A percentile compares a stretch with the other conserved stretches of the same genome.
Conservation (phyloP, 331 rosid genomes). For the Ulmus americana region DNA sequence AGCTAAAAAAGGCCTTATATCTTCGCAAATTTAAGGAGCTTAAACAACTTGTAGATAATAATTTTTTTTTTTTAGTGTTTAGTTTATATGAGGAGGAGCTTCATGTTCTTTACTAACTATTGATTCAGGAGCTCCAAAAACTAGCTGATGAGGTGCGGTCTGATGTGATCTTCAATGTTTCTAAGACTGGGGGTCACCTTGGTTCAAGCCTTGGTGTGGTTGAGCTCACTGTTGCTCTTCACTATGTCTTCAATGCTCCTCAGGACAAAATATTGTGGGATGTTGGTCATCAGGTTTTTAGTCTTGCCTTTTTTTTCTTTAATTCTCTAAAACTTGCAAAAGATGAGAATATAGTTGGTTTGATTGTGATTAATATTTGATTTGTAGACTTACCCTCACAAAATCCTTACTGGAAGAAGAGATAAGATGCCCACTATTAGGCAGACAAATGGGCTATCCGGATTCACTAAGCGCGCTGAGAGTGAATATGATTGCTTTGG, state of each 20-base stretch:
- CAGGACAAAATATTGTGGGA: constrained; percentile 86
- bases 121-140: constrained; percentile 80
- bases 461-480: constrained; percentile 86
- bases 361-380: not conserved
- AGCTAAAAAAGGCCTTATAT: constrained; percentile 1
- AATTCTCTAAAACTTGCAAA: not conserved
- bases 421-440: constrained; percentile 79
- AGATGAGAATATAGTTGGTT: not conserved
- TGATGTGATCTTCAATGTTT: constrained; percentile 90
- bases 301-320: constrained; percentile 20
- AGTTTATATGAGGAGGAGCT: not conserved
- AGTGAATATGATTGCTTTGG: constrained; percentile 92
- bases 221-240: constrained; percentile 95
- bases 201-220: constrained; percentile 98
- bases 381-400: constrained; percentile 87
- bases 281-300: constrained; percentile 90
- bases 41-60: not conserved
- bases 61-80: too few species aligned
- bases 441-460: constrained; percentile 86
- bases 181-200: constrained; percentile 88
- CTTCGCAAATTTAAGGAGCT: not conserved
- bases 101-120: constrained; percentile 1
- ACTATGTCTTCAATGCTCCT: constrained; percentile 87
- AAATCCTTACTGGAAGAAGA: constrained; percentile 91
- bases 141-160: constrained; percentile 83